A percentile compares a stretch with the other conserved stretches of the same genome.
phyloP scores from a whole-genome alignment of 2,329 filamentous ascomycete species.

The Penicillium sclerotigenum region DNA sequence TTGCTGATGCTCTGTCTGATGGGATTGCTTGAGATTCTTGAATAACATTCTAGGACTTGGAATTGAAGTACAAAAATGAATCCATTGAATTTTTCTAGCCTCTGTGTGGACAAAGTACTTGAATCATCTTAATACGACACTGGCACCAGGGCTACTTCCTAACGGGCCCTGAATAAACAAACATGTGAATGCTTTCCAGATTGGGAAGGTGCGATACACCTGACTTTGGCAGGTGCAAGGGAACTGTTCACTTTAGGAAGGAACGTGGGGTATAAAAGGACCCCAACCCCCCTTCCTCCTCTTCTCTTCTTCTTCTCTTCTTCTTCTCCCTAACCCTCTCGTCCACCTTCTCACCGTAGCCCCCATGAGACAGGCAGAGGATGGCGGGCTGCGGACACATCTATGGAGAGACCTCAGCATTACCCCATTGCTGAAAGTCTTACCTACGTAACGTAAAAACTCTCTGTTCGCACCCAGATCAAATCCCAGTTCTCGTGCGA shows the following conservation, averaged over 20 bases:
- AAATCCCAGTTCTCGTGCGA: not conserved
- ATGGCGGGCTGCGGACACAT: not conserved
- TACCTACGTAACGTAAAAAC: too few relatives aligned
- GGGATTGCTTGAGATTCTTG: not conserved
- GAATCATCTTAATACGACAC: not conserved
- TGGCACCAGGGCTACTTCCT: not conserved
- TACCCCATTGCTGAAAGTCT: not conserved
- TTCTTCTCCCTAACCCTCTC: not conserved
- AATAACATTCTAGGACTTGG: not conserved
- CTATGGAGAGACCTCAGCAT: not conserved
- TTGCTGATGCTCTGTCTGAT: constrained; percentile 4
- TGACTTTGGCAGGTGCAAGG: not conserved
- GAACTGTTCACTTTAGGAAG: not conserved
- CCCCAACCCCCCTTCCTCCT: not conserved
- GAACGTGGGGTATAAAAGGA: not conserved
- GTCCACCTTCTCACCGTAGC: not conserved
- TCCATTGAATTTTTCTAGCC: not conserved
- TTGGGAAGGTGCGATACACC: not conserved
- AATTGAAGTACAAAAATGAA: not conserved
- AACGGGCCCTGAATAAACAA: not conserved
- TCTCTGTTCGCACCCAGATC: not conserved
- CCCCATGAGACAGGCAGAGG: not conserved
- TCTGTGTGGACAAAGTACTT: not conserved
- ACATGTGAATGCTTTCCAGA: not conserved
- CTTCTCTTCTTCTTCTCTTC: not conserved